Conservation (phyloP, 352 stramenopile species). For the Bremia lactucae region DNA sequence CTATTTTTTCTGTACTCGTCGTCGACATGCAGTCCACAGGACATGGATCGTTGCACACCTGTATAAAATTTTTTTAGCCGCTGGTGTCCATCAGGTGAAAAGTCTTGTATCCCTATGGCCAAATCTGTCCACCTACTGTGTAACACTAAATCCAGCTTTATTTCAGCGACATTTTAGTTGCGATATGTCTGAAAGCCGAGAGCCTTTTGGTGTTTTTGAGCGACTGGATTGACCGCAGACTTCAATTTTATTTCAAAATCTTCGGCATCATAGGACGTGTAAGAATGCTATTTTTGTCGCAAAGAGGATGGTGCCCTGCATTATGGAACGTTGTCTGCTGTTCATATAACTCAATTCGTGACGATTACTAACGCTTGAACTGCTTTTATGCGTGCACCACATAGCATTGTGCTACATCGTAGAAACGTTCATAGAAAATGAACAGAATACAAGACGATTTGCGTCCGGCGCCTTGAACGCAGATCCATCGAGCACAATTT, state of each 20-base stretch:
- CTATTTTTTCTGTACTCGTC: too few relatives aligned
- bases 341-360: constrained; percentile 7
- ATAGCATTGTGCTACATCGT: constrained; percentile 1
- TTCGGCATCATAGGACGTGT: too few relatives aligned
- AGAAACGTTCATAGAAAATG: constrained; percentile 32
- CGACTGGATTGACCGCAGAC: constrained; percentile 1
- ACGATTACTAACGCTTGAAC: not conserved
- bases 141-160: constrained; percentile 73
- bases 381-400: not conserved
- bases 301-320: too few relatives aligned
- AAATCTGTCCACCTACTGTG: constrained; percentile 74
- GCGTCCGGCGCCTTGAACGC: constrained; percentile 3
- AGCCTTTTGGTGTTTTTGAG: constrained; percentile 28
- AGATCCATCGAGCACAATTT: constrained; percentile 13
- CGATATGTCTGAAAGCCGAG: constrained; percentile 85
- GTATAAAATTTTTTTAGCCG: constrained; percentile 79
- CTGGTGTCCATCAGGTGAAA: constrained; percentile 70
- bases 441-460: constrained; percentile 24
- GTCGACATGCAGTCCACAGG: not conserved
- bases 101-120: constrained; percentile 78
- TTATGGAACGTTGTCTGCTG: too few relatives aligned
- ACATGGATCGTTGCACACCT: constrained; percentile 75
- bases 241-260: constrained; percentile 15
- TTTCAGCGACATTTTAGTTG: constrained; percentile 84
- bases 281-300: too few relatives aligned